These are phyloP conservation scores for Boechera stricta DNA, from an alignment of 345 rosid genomes.

Conservation along the genomic window DNA sequence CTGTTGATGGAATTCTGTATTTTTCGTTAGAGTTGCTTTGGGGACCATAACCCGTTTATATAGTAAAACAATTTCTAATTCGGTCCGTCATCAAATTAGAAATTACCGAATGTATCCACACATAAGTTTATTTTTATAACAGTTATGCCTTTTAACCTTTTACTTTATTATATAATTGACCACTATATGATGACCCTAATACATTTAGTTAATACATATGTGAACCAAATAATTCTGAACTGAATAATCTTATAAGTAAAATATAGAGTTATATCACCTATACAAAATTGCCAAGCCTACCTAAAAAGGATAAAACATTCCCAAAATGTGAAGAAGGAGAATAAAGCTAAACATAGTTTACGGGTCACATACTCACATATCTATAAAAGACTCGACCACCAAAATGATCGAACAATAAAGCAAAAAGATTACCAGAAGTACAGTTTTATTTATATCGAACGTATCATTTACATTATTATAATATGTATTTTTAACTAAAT, in stretches of 20 bases:
- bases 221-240: background rate
- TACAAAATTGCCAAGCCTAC: background rate
- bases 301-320: background rate
- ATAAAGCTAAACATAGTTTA: background rate
- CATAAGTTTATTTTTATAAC: too few species aligned
- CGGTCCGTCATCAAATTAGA: too few species aligned
- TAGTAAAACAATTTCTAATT: too few species aligned
- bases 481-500: too few species aligned
- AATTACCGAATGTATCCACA: too few species aligned
- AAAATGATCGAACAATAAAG: background rate
- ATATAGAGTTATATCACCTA: background rate
- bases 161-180: too few species aligned
- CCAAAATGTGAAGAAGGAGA: background rate
- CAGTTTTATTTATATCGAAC: background rate
- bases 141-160: too few species aligned
- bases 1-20: too few species aligned
- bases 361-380: background rate
- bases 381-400: background rate
- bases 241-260: background rate
- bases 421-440: background rate
- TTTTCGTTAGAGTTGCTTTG: too few species aligned
- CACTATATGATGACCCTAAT: too few species aligned
- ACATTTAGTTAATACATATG: too few species aligned
- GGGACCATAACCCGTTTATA: too few species aligned
- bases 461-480: background rate